Base-by-base conservation (phyloP, 31 red algal genomes). In the Odonthalia washingtoniensis region DNA sequence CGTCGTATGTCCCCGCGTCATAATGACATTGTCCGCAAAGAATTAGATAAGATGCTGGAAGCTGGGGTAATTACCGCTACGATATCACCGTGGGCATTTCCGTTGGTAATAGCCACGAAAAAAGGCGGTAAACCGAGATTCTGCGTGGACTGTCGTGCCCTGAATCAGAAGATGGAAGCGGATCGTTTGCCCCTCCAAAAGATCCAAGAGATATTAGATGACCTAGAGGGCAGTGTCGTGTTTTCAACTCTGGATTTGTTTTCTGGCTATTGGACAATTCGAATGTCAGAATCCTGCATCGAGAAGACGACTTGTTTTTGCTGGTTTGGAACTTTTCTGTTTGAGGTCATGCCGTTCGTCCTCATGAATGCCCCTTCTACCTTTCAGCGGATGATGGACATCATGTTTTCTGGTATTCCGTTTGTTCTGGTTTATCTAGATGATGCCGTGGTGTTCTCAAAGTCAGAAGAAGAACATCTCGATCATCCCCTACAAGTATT, bases 341-440 rank as follows among this genome's bases (percentile, higher is more conserved):
- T 70, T 70, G 66, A 70, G 28, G 66, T 70, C 27, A 70, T 70
- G 66, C 66, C 66, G 28, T 70, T 70, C 28, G 28, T 6, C 12
- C 33, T 70, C 12, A 36, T 70, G 66, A 70, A 70, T 70, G 66
- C 66, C 16, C 66, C 66, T 12, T 28, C 66, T 14, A 70, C 66
- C n/a, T 70, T 70, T 70, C 66, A 70, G 27, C n/a, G 66, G 28
- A 36, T 70, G 66, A 26, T 70, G 66, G 66, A 70, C 27, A 12
- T 26, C 9, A 36, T 70, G 9, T 21, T 57, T 57, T 21, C 9
- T 14, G 49, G 21, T 14, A 9, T 57, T 14, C 21, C 49, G 9
- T 57, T 57, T 57, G 49, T 57, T 57, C 49, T 9, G 49, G 49
- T 57, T 21, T 57, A 57, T 57, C 9, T 57, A 14, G 49, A 21